Conservation (phyloP, 2,329 filamentous ascomycete genomes). For the Pleurostoma richardsiae region DNA sequence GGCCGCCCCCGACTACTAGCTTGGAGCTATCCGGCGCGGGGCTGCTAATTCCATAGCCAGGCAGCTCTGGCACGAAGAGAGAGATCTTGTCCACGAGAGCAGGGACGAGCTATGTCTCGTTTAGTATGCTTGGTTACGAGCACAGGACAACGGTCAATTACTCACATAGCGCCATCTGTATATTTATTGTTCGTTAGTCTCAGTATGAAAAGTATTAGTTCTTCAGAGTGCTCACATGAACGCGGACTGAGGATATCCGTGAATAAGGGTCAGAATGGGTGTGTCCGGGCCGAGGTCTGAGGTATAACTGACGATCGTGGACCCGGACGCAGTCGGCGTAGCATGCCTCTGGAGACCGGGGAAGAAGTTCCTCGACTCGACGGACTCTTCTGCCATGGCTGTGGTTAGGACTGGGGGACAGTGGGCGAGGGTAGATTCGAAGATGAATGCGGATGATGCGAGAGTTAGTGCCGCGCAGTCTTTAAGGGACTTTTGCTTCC, state of each 20-base stretch:
- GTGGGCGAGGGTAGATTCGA: no score
- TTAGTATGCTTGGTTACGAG: not conserved
- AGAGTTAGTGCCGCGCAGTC: no score
- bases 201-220: not conserved
- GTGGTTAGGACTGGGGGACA: no score
- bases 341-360: conserved; percentile 11
- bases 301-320: conserved; percentile 14
- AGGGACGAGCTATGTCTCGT: conserved; percentile 25
- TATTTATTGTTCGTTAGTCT: not conserved
- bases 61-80: conserved; percentile 40
- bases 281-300: conserved; percentile 12
- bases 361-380: conserved; percentile 12
- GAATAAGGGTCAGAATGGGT: conserved; percentile 33
- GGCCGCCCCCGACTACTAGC: conserved; percentile 30
- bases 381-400: no score
- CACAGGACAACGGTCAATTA: conserved; percentile 2
- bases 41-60: conserved; percentile 38
- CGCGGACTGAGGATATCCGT: conserved; percentile 39
- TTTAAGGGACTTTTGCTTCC: no score
- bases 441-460: no score
- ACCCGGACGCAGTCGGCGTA: conserved; percentile 13
- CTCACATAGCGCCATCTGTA: conserved; percentile 19
- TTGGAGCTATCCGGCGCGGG: conserved; percentile 28
- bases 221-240: conserved; percentile 10
- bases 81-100: conserved; percentile 29